A percentile compares a stretch with the other conserved stretches of the same genome.
Conservation (phyloP, 2,329 filamentous ascomycete species). For the Pseudodiploospora longispora region DNA sequence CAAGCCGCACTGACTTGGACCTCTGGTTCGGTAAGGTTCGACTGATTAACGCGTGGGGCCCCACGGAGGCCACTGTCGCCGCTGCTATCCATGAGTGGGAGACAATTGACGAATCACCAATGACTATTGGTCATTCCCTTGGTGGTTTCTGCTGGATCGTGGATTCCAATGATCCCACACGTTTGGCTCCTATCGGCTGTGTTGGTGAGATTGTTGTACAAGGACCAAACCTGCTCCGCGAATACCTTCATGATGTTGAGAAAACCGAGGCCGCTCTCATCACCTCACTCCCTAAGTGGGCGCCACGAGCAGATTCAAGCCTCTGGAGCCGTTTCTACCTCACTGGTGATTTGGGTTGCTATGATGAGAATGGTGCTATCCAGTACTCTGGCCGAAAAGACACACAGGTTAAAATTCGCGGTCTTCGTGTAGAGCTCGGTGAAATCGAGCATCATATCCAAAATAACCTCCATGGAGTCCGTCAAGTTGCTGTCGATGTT, state of each 20-base stretch:
- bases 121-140: constrained; percentile 6
- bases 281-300: constrained; percentile 1
- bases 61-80: constrained; percentile 10
- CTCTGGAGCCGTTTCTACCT: constrained; percentile 9
- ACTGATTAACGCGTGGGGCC: constrained; percentile 14
- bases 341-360: constrained; percentile 12
- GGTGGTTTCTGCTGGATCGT: constrained; percentile 8
- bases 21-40: constrained; percentile 8
- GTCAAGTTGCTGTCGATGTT: constrained; percentile 7
- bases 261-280: constrained; percentile 6
- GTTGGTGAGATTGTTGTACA: constrained; percentile 12
- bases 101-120: constrained; percentile 1
- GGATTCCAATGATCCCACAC: constrained; percentile 4
- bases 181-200: constrained; percentile 5
- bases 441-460: constrained; percentile 11
- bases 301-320: background rate
- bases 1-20: constrained; percentile 7
- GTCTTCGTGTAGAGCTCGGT: constrained; percentile 14
- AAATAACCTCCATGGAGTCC: constrained; percentile 1
- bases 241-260: constrained; percentile 26
- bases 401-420: constrained; percentile 15
- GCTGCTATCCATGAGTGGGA: constrained; percentile 9
- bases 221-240: constrained; percentile 33
- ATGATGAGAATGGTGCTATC: constrained; percentile 10
- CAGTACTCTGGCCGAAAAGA: constrained; percentile 14